These are phyloP conservation scores for Corchorus olitorius DNA, from an alignment of 345 rosid genomes.

Conservation along the genomic window DNA sequence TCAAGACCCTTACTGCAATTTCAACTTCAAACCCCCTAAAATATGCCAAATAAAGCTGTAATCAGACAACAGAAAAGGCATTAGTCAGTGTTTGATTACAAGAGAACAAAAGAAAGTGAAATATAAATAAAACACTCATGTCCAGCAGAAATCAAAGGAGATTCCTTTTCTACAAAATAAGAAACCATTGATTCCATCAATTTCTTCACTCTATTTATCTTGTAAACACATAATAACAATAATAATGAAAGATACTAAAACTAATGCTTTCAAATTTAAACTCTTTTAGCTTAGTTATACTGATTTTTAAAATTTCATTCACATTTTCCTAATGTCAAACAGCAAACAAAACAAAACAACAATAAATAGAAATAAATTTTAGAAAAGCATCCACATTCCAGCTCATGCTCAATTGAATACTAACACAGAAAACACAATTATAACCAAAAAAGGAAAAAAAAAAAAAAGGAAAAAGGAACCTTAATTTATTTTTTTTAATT, in stretches of 20 bases:
- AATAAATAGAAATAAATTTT: neutral
- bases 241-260: too few species aligned
- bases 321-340: neutral
- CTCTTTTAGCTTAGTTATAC: neutral
- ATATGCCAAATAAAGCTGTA: too few species aligned
- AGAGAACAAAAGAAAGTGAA: neutral
- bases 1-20: constrained; percentile 7
- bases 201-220: neutral
- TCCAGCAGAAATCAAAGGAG: neutral
- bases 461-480: neutral
- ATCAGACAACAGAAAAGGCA: neutral
- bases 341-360: neutral
- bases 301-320: neutral
- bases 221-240: neutral
- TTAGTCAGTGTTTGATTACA: neutral
- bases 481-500: neutral
- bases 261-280: neutral
- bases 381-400: neutral
- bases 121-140: neutral
- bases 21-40: neutral
- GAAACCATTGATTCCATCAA: neutral
- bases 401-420: neutral
- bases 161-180: constrained; percentile 3
- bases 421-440: neutral
- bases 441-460: neutral